Percentiles rank a stretch among this genome's conserved stretches.
phyloP scores from a whole-genome alignment of 441 rosid species.

The Syzygium syzygioides region DNA sequence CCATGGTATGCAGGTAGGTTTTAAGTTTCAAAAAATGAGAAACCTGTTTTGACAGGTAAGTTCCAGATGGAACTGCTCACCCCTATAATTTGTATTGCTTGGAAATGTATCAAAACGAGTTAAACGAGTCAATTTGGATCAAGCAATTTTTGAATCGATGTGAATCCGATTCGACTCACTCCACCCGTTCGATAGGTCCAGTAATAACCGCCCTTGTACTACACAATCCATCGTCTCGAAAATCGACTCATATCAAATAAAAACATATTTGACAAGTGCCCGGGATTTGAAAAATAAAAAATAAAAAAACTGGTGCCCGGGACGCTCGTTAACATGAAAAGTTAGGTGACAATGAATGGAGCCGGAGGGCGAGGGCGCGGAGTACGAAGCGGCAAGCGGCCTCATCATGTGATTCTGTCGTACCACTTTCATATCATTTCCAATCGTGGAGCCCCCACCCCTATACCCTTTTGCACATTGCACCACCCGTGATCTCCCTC shows the following conservation, averaged over 20 bases:
- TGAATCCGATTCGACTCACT: too few species aligned
- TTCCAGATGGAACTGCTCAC: too few species aligned
- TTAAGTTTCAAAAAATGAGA: too few species aligned
- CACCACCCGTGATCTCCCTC: neutral
- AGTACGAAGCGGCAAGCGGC: neutral
- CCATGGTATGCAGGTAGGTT: too few species aligned
- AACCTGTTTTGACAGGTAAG: fast-evolving
- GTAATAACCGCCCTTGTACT: too few species aligned
- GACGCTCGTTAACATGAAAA: neutral
- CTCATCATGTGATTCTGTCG: neutral
- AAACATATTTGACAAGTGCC: neutral
- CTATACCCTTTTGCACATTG: neutral
- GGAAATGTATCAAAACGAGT: too few species aligned
- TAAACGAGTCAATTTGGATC: too few species aligned
- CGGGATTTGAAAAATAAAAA: neutral
- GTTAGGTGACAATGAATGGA: neutral
- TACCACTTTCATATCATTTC: neutral
- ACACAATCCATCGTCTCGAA: too few species aligned
- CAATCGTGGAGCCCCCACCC: neutral
- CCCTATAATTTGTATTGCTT: too few species aligned
- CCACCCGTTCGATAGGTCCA: too few species aligned
- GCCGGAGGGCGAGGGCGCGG: neutral
- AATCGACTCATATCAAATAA: neutral
- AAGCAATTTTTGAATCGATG: too few species aligned
- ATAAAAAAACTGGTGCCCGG: too few species aligned